Evolutionary conservation across 805 yeast species (phyloP), one percentile per base, ranked within the genome.

Genomic region (Candida insectorum): DNA sequence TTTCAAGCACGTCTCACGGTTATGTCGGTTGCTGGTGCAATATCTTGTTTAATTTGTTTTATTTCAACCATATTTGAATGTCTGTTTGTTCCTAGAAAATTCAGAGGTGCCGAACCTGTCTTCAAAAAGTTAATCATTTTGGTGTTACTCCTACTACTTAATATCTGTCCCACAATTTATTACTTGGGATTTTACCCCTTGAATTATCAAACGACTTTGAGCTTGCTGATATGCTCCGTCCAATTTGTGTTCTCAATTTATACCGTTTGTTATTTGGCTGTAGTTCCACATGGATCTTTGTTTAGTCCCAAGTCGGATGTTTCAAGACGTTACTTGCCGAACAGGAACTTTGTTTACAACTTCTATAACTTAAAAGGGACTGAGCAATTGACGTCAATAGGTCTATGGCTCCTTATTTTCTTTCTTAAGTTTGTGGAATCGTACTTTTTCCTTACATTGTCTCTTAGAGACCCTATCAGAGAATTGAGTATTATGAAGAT

Each of bases 401-500:
- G 83, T 0, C 57, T 85, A 37, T 83, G 94, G 88, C 24, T 73
- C 14, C 71, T 76, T 1, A 81, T 85, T 0, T 83, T 84, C 44
- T 43, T 69, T 6, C 78, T 85, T 3, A 85, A 85, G 50, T 77
- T 80, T 43, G 52, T 76, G 15, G 95, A 85, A 52, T 85, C 94
- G 0, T 85, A 85, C 54, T 83, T 82, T 55, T 85, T 83, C 46
- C 60, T 85, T 42, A 80, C 89, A 0, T 59, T 83, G 30, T 81
- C 93, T 3, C 58, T 85, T 36, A 70, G 78, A 37, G 93, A 81
- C 43, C 88, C 94, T 0, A 65, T 85, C 3, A 61, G 89, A 34
- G 91, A 82, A 41, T 62, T 85, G 30, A 71, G 78, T 18, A 58
- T 70, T 2, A 69, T 85, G 66, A 65, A 61, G 27, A 56, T 78